Evolutionary conservation across 75 land plant genomes (phyloP).

Genomic region (Pinus tabuliformis): DNA sequence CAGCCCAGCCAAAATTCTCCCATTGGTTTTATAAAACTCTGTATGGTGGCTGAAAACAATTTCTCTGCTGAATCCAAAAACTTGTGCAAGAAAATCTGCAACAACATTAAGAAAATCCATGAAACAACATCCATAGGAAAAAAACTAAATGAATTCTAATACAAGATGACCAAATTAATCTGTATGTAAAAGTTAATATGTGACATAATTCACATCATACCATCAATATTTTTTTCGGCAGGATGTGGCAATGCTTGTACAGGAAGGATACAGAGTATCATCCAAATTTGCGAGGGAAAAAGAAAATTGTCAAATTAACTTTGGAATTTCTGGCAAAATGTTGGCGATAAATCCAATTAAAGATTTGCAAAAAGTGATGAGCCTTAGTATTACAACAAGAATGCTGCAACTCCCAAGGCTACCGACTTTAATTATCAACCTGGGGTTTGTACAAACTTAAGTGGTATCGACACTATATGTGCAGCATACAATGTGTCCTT

Average conservation of each 20-base stretch:
- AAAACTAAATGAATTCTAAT: not conserved
- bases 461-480: too few species aligned
- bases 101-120: not conserved
- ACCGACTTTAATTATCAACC: too few species aligned
- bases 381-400: too few species aligned
- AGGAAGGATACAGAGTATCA: slow-evolving; percentile 68
- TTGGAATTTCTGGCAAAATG: too few species aligned
- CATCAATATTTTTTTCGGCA: slow-evolving; percentile 60
- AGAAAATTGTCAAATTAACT: too few species aligned
- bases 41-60: slow-evolving; percentile 42
- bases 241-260: slow-evolving; percentile 44
- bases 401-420: too few species aligned
- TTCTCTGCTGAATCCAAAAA: slow-evolving; percentile 43
- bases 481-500: too few species aligned
- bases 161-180: not conserved
- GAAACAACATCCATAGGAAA: not conserved
- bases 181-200: slow-evolving; percentile 6
- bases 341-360: too few species aligned
- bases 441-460: too few species aligned
- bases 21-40: slow-evolving; percentile 65
- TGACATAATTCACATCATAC: slow-evolving; percentile 7
- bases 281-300: slow-evolving; percentile 47
- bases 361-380: too few species aligned
- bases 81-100: slow-evolving; percentile 68
- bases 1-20: slow-evolving; percentile 84